Conservation (phyloP, 805 yeast genomes). For the Yamadazyma philogaea region DNA sequence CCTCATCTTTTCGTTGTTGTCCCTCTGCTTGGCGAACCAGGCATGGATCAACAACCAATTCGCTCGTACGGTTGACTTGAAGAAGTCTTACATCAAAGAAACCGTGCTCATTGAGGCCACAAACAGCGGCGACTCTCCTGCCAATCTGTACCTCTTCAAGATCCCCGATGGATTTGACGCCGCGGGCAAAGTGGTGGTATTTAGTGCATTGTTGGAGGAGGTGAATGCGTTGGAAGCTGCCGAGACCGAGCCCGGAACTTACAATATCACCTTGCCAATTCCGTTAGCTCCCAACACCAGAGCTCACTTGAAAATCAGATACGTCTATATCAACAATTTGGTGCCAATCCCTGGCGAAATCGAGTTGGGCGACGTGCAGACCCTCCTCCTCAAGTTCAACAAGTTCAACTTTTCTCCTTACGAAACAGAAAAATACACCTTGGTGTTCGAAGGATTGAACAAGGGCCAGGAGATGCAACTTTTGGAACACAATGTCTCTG, state of each 20-base stretch:
- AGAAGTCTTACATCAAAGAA: conserved; percentile 65
- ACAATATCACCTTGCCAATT: conserved; percentile 49
- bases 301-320: conserved; percentile 46
- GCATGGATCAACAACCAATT: conserved; percentile 58
- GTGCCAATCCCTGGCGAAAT: conserved; percentile 65
- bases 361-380: conserved; percentile 58
- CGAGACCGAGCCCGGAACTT: conserved; percentile 17
- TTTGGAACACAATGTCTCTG: conserved; percentile 1
- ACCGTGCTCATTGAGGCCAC: conserved; percentile 50
- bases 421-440: conserved; percentile 45
- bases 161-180: conserved; percentile 49
- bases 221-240: conserved; percentile 8
- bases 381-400: conserved; percentile 50
- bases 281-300: conserved; percentile 66
- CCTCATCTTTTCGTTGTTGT: not conserved
- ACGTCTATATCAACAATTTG: conserved; percentile 46
- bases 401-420: conserved; percentile 64
- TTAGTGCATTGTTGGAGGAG: conserved; percentile 36
- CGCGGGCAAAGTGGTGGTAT: conserved; percentile 38
- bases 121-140: conserved; percentile 58
- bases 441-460: conserved; percentile 44
- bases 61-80: conserved; percentile 59
- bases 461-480: conserved; percentile 47
- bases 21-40: not conserved
- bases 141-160: conserved; percentile 53